Percentiles rank a stretch among this genome's conserved stretches.
Evolutionary conservation across 176 grass and related monocot species (phyloP).

Genomic region (Tuctoria greenei): DNA sequence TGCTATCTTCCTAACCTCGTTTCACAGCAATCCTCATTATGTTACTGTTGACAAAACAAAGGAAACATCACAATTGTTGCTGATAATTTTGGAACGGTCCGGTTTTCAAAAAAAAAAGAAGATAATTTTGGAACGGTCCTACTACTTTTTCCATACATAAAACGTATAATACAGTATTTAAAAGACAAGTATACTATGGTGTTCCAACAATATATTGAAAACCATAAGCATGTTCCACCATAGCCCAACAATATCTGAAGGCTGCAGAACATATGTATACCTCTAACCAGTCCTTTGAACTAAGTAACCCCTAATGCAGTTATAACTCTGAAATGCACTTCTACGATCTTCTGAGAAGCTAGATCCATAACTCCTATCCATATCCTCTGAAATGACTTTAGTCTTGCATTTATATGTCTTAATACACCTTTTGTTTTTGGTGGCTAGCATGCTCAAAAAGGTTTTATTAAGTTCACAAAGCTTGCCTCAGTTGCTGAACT

Average conservation of each 20-base stretch:
- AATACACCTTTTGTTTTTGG: not conserved
- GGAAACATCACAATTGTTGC: not conserved
- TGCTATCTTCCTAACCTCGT: not conserved
- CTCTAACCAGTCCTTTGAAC: not conserved
- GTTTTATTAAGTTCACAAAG: no score
- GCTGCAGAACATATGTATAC: not conserved
- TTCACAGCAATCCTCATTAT: not conserved
- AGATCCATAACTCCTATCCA: not conserved
- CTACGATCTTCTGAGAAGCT: not conserved
- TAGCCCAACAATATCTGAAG: not conserved
- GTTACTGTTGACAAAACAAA: constrained; percentile 15
- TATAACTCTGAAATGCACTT: no score
- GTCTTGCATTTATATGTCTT: not conserved
- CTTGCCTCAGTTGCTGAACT: not conserved
- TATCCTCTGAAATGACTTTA: not conserved
- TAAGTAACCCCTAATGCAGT: not conserved
- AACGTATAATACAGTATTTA: not conserved
- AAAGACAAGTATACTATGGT: not conserved
- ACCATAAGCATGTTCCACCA: not conserved
- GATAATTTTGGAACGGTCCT: not conserved
- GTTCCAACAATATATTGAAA: not conserved
- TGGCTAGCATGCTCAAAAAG: not conserved
- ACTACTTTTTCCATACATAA: not conserved
- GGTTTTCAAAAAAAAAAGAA: no score
- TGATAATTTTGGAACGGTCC: no score